phyloP scores from a whole-genome alignment of 768 basidiomycete genomes.

The Trametes cubensis region DNA sequence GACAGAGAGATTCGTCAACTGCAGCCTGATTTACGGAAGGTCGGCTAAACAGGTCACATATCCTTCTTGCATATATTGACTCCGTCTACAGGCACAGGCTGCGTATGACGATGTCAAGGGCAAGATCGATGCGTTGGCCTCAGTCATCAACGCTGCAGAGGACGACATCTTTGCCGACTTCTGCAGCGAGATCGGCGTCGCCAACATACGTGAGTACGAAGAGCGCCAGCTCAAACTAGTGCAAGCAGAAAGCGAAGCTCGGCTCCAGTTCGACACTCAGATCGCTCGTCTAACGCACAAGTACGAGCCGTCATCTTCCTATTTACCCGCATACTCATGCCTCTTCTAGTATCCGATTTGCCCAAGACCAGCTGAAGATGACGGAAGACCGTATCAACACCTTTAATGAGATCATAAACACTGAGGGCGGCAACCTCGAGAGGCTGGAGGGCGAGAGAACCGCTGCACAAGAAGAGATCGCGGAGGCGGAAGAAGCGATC shows the following conservation, averaged over 20 bases:
- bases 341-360: slow-evolving; percentile 71
- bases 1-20: slow-evolving; percentile 69
- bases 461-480: slow-evolving; percentile 61
- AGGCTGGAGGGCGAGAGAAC: slow-evolving; percentile 59
- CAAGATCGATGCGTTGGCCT: slow-evolving; percentile 56
- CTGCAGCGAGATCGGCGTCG: slow-evolving; percentile 76
- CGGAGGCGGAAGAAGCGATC: slow-evolving; percentile 56
- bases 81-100: slow-evolving; percentile 49
- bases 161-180: slow-evolving; percentile 77
- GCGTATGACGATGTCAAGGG: slow-evolving; percentile 54
- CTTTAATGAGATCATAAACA: slow-evolving; percentile 52
- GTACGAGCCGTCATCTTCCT: slow-evolving; percentile 47
- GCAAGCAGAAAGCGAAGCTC: slow-evolving; percentile 83
- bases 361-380: slow-evolving; percentile 69
- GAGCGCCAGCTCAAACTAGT: slow-evolving; percentile 87
- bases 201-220: slow-evolving; percentile 90
- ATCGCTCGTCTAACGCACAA: slow-evolving; percentile 85
- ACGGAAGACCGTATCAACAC: slow-evolving; percentile 63
- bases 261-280: slow-evolving; percentile 82
- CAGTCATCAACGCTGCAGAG: slow-evolving; percentile 74
- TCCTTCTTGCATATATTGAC: not conserved
- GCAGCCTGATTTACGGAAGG: slow-evolving; percentile 74
- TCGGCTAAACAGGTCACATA: slow-evolving; percentile 27
- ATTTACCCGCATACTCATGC: not conserved
- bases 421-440: slow-evolving; percentile 56